Conservation (phyloP, 2,329 filamentous ascomycete genomes). For the Tolypocladium paradoxum region DNA sequence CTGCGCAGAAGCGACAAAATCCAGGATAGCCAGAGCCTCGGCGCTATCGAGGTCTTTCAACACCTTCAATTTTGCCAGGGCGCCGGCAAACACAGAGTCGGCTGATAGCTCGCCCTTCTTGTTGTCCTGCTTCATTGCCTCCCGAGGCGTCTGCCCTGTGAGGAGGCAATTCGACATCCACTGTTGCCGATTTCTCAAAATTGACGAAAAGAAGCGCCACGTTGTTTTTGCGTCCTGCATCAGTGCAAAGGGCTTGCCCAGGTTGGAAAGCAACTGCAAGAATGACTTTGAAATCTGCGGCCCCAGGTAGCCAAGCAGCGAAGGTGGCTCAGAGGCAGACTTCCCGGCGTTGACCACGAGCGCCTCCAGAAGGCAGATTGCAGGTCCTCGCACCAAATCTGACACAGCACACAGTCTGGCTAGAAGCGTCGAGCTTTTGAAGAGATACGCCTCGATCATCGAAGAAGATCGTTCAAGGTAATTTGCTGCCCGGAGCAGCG, state of each 20-base stretch:
- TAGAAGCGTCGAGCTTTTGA: constrained; percentile 67
- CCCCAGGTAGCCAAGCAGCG: constrained; percentile 82
- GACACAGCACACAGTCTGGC: constrained; percentile 65
- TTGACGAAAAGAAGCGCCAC: constrained; percentile 78
- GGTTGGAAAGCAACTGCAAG: constrained; percentile 61
- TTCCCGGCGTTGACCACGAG: constrained; percentile 61
- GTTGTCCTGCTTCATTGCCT: constrained; percentile 50
- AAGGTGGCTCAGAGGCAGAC: constrained; percentile 67
- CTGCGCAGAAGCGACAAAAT: constrained; percentile 80
- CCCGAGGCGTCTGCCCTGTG: constrained; percentile 74
- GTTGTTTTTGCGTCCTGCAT: constrained; percentile 53
- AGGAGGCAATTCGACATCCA: constrained; percentile 93
- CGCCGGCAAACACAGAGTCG: constrained; percentile 62
- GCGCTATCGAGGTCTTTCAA: constrained; percentile 54
- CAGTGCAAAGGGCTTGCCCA: constrained; percentile 66
- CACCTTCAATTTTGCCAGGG: constrained; percentile 57
- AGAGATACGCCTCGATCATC: constrained; percentile 65
- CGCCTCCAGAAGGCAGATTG: constrained; percentile 60
- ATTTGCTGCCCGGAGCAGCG: constrained; percentile 59
- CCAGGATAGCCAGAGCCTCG: constrained; percentile 64
- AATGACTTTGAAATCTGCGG: constrained; percentile 76
- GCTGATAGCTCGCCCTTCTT: constrained; percentile 38
- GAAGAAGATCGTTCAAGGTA: constrained; percentile 52
- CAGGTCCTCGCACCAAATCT: constrained; percentile 53
- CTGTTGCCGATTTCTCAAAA: constrained; percentile 83